Evolutionary conservation across 2,329 filamentous ascomycete species (phyloP).

Genomic region (Exophiala dermatitidis): DNA sequence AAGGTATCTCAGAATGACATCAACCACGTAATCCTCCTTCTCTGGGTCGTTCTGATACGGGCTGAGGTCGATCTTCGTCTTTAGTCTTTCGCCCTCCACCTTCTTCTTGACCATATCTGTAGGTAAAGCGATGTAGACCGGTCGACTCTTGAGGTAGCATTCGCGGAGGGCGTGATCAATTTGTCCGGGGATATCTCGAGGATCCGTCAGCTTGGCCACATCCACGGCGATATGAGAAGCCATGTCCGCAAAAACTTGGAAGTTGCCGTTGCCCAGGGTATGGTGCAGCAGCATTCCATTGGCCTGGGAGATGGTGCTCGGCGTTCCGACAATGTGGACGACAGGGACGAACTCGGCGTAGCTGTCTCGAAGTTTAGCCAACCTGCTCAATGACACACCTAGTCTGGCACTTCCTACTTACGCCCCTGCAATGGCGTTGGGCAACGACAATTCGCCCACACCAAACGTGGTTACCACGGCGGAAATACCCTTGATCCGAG

Average conservation of each 20-base stretch:
- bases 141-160: constrained; percentile 24
- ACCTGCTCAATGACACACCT: neutral
- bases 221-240: constrained; percentile 19
- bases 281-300: constrained; percentile 37
- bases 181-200: constrained; percentile 21
- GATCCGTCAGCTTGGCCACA: constrained; percentile 22
- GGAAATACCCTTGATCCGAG: constrained; percentile 45
- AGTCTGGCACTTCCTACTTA: constrained; percentile 47
- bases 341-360: constrained; percentile 55
- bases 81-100: constrained; percentile 59
- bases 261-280: constrained; percentile 28
- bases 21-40: constrained; percentile 27
- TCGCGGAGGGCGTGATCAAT: constrained; percentile 27
- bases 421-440: constrained; percentile 34
- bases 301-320: constrained; percentile 45
- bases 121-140: constrained; percentile 27
- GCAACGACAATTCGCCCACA: constrained; percentile 44
- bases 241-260: constrained; percentile 23
- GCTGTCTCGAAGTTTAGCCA: constrained; percentile 24
- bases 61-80: constrained; percentile 50
- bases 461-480: constrained; percentile 50
- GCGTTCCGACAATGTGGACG: constrained; percentile 55
- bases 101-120: constrained; percentile 24
- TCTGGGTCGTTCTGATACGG: constrained; percentile 23
- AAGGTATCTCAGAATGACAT: constrained; percentile 35